phyloP scores from a whole-genome alignment of 2,329 filamentous ascomycete species.

The Ophiostoma australiae region DNA sequence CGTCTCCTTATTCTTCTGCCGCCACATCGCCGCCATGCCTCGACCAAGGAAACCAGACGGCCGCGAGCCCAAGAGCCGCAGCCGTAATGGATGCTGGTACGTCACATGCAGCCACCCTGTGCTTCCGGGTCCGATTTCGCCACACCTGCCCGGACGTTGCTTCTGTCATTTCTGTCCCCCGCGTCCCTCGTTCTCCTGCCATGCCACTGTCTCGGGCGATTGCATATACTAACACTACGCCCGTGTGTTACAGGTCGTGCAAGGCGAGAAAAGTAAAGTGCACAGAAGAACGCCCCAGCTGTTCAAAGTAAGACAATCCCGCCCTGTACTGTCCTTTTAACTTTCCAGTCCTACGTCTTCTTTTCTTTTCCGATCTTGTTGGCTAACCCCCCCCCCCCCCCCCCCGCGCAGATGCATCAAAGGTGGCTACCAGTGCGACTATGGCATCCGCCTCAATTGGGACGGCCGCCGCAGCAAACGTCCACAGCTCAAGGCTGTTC shows the following conservation, averaged over 20 bases:
- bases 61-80: constrained; percentile 61
- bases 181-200: background rate
- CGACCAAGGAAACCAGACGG: constrained; percentile 60
- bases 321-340: background rate
- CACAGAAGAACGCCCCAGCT: constrained; percentile 69
- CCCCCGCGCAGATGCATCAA: constrained; percentile 61
- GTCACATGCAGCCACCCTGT: constrained; percentile 26
- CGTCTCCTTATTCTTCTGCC: background rate
- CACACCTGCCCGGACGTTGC: background rate
- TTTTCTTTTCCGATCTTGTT: background rate
- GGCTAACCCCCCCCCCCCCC: too few relatives aligned
- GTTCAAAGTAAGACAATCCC: constrained; percentile 51
- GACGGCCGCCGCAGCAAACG: constrained; percentile 63
- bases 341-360: background rate
- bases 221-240: background rate
- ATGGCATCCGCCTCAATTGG: constrained; percentile 77
- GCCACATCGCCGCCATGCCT: constrained; percentile 46
- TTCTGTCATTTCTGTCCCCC: background rate
- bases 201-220: background rate
- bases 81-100: constrained; percentile 65
- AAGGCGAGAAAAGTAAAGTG: constrained; percentile 71
- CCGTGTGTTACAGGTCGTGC: constrained; percentile 56
- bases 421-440: constrained; percentile 70
- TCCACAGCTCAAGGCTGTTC: constrained; percentile 36
- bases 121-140: background rate